Conservation (phyloP, 495 filamentous ascomycete genomes). For the Xylaria acuta region DNA sequence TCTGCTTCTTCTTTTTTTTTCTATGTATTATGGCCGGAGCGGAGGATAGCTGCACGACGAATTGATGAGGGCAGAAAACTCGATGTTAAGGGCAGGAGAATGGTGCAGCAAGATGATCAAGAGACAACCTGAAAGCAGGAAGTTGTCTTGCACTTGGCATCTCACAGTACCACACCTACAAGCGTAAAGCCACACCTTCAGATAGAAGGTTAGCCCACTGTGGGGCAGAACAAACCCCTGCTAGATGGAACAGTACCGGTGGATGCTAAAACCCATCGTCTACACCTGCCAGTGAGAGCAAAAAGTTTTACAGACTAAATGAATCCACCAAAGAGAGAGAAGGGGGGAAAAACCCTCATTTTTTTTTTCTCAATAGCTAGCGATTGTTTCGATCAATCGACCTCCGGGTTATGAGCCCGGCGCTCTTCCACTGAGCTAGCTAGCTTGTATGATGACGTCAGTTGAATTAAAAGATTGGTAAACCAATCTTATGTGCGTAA, state of each 20-base stretch:
- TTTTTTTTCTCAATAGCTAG: background rate
- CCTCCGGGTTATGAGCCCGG: conserved; percentile 24
- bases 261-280: background rate
- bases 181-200: too few relatives aligned
- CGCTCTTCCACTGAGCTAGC: conserved; percentile 24
- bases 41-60: background rate
- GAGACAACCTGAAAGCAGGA: too few relatives aligned
- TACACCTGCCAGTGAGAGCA: too few relatives aligned
- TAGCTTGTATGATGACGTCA: conserved; percentile 2
- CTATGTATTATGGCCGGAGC: background rate
- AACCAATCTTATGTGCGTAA: background rate
- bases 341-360: too few relatives aligned
- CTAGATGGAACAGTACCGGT: background rate
- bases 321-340: background rate
- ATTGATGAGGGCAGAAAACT: background rate
- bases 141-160: too few relatives aligned
- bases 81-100: too few relatives aligned
- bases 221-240: background rate
- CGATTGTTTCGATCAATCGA: conserved; percentile 25
- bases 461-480: background rate
- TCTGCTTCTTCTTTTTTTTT: too few relatives aligned
- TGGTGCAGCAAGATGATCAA: too few relatives aligned
- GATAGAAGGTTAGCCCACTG: too few relatives aligned
- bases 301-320: background rate
- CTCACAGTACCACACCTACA: too few relatives aligned